Evolutionary conservation across 768 basidiomycete species (phyloP).

Genomic region (Kwoniella mangroviensis): DNA sequence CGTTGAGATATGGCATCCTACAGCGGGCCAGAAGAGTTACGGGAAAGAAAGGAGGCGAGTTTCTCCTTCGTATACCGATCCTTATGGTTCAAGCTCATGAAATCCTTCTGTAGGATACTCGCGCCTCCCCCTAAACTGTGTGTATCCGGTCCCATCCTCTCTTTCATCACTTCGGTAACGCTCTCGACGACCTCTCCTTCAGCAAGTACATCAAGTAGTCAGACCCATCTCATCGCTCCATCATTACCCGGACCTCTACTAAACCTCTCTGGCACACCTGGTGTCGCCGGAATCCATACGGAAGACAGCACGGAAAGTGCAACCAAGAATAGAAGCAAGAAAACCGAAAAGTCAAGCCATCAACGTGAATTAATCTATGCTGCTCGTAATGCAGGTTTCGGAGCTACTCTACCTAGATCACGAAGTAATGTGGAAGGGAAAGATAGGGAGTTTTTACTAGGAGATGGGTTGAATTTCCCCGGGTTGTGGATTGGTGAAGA

Average conservation of each 20-base stretch:
- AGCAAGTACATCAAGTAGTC: slow-evolving; percentile 62
- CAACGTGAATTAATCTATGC: slow-evolving; percentile 22
- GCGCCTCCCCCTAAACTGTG: slow-evolving; percentile 92
- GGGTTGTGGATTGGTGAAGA: slow-evolving; percentile 46
- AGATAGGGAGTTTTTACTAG: slow-evolving; percentile 31
- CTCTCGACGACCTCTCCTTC: slow-evolving; percentile 63
- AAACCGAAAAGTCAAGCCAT: neutral
- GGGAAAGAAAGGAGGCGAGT: slow-evolving; percentile 81
- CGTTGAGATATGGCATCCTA: slow-evolving; percentile 70
- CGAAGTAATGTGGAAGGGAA: slow-evolving; percentile 26
- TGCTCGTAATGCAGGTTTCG: slow-evolving; percentile 37
- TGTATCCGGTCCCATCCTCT: slow-evolving; percentile 72
- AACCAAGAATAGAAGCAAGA: neutral
- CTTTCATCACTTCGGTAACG: slow-evolving; percentile 29
- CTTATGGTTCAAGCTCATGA: neutral
- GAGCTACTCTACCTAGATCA: slow-evolving; percentile 28
- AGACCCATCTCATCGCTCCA: slow-evolving; percentile 35
- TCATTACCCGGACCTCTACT: neutral
- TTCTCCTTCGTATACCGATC: neutral
- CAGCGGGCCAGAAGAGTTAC: slow-evolving; percentile 94
- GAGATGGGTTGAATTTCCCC: slow-evolving; percentile 52
- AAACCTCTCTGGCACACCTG: neutral
- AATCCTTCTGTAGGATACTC: slow-evolving; percentile 71
- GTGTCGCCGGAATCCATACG: neutral
- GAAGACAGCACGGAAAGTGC: too few relatives aligned